Percentiles rank a stretch among this genome's conserved stretches.
Conservation (phyloP, 805 yeast genomes). For the Debaryomyces castellii region DNA sequence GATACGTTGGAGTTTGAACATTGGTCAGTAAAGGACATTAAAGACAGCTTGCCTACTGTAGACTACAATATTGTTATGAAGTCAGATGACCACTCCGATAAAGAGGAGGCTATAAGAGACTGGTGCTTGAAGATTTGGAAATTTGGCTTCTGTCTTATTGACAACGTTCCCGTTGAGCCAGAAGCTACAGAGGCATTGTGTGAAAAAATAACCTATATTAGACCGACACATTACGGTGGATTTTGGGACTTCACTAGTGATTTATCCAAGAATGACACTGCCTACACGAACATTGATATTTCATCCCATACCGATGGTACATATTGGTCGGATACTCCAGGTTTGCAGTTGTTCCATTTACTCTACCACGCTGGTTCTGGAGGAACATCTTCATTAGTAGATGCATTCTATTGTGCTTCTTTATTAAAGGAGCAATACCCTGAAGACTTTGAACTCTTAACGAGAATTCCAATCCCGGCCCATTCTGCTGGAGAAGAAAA, state of each 20-base stretch:
- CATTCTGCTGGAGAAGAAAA: conserved; percentile 73
- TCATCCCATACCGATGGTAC: conserved; percentile 73
- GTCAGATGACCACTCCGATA: conserved; percentile 23
- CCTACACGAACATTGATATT: conserved; percentile 66
- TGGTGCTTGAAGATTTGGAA: conserved; percentile 55
- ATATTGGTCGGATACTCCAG: conserved; percentile 73
- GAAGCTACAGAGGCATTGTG: conserved; percentile 58
- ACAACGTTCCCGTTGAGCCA: conserved; percentile 59
- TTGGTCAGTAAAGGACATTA: conserved; percentile 48
- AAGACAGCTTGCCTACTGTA: conserved; percentile 44
- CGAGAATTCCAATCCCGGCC: conserved; percentile 56
- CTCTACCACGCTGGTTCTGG: conserved; percentile 64
- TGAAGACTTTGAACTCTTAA: conserved; percentile 49
- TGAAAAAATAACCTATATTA: conserved; percentile 56
- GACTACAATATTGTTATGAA: conserved; percentile 48
- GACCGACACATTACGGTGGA: conserved; percentile 77
- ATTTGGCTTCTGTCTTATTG: conserved; percentile 62
- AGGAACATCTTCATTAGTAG: conserved; percentile 67
- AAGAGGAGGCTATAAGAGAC: conserved; percentile 47
- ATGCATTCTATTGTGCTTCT: conserved; percentile 62
- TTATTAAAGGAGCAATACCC: conserved; percentile 47
- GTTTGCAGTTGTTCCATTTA: conserved; percentile 66
- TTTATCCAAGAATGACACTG: conserved; percentile 65
- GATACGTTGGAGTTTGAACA: conserved; percentile 27
- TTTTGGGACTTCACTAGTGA: conserved; percentile 79